Conservation (phyloP, 2,329 filamentous ascomycete genomes). For the Diaporthe sp. region DNA sequence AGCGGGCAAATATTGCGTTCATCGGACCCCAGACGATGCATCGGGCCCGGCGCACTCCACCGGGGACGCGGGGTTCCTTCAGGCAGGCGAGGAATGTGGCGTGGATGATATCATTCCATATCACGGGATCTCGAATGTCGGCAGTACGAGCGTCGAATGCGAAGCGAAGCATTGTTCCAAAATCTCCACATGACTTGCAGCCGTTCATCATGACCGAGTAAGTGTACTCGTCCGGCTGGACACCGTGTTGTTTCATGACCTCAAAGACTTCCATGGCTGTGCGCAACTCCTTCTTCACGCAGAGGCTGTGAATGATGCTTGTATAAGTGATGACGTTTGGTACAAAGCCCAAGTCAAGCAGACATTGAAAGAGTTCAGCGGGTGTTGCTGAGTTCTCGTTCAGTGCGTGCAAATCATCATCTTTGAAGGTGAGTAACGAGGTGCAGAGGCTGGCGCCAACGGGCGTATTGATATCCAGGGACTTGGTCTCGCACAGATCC, state of each 20-base stretch:
- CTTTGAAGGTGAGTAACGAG: constrained; percentile 62
- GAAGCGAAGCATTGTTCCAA: constrained; percentile 65
- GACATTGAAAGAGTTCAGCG: constrained; percentile 64
- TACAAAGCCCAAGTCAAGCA: constrained; percentile 71
- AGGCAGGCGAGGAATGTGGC: constrained; percentile 60
- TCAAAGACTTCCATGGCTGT: constrained; percentile 76
- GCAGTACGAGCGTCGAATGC: constrained; percentile 64
- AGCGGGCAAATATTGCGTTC: constrained; percentile 62
- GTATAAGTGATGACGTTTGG: constrained; percentile 76
- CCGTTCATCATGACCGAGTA: constrained; percentile 79
- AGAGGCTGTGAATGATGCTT: constrained; percentile 78
- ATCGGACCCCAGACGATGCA: constrained; percentile 58
- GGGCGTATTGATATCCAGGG: constrained; percentile 60
- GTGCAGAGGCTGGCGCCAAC: constrained; percentile 69
- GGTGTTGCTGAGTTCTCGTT: constrained; percentile 57
- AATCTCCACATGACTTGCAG: constrained; percentile 70
- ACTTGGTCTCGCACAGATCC: constrained; percentile 47
- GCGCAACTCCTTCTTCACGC: constrained; percentile 71
- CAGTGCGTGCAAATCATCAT: constrained; percentile 44
- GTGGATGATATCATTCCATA: constrained; percentile 67
- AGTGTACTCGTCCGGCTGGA: constrained; percentile 74
- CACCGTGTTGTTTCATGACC: constrained; percentile 69
- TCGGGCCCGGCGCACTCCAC: constrained; percentile 30
- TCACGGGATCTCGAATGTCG: constrained; percentile 59
- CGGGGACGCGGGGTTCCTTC: constrained; percentile 52